phyloP scores from a whole-genome alignment of 2,329 filamentous ascomycete genomes.

The Beauveria australis region DNA sequence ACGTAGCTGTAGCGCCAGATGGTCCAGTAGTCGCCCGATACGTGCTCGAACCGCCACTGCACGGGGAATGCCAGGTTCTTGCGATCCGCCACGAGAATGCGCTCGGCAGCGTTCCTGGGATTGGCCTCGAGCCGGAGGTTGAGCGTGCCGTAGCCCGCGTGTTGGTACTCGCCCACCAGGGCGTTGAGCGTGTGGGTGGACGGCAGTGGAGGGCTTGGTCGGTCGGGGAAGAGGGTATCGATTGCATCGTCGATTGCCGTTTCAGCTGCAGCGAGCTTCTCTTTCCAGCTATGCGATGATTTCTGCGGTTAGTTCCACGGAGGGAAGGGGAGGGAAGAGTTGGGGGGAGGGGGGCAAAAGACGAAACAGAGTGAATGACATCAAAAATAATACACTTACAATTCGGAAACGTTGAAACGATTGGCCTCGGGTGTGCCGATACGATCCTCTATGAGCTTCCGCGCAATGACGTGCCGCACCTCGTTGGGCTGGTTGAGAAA shows the following conservation, averaged over 20 bases:
- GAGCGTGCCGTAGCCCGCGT: slow-evolving; percentile 31
- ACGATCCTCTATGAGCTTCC: slow-evolving; percentile 24
- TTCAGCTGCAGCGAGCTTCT: not conserved
- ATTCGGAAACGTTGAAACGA: slow-evolving; percentile 14
- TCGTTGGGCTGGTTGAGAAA: slow-evolving; percentile 34
- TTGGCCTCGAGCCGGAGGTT: slow-evolving; percentile 15
- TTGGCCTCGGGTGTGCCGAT: slow-evolving; percentile 16
- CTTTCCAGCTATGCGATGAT: not conserved
- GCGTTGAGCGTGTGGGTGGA: slow-evolving; percentile 26
- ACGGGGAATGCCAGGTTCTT: slow-evolving; percentile 18
- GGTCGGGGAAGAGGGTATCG: slow-evolving; percentile 29
- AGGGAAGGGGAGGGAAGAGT: not conserved
- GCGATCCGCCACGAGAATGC: slow-evolving; percentile 19
- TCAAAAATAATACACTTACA: slow-evolving; percentile 14
- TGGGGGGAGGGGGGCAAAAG: too few relatives aligned
- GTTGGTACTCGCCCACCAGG: slow-evolving; percentile 33
- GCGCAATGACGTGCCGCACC: slow-evolving; percentile 22
- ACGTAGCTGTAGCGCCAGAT: slow-evolving; percentile 12
- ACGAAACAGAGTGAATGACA: not conserved
- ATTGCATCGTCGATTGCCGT: slow-evolving; percentile 23
- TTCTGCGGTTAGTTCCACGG: not conserved
- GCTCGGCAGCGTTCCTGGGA: slow-evolving; percentile 9
- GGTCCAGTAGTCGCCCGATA: slow-evolving; percentile 22
- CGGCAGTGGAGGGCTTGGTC: slow-evolving; percentile 26
- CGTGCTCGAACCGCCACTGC: slow-evolving; percentile 19